Base-by-base conservation (phyloP, 768 basidiomycete species). In the Erythrobasidium yunnanense region DNA sequence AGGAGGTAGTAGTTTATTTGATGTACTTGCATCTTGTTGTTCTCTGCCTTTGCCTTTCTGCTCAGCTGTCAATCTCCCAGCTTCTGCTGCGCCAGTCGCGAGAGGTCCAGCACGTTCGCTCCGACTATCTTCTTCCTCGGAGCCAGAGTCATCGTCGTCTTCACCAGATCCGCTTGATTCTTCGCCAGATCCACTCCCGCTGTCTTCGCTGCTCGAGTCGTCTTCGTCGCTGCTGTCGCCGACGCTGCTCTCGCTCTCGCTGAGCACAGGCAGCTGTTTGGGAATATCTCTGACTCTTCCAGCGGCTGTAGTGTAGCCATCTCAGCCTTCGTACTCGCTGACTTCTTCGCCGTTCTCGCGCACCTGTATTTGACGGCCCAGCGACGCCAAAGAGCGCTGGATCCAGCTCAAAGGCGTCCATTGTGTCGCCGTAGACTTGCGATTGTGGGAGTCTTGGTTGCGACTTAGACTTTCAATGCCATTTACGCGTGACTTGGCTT, bases 21-120 rank as follows among this genome's bases (percentile, higher is more conserved):
- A 17, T 23, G 6, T 5, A 6, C 54, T 17, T 34, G 13, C n/a
- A 13, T 30, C 30, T 33, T 49, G 57, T 30, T 38, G 22, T 17
- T 20, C 53, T 17, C 42, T 58, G 4, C 29, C 54, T 65, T 66
- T 67, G 30, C 71, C 75, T 51, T 81, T 69, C 82, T 82, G 22
- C 78, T 27, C 50, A 72, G 56, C 72, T n/a, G 63, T 71, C 27
- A 52, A 82, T 85, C 30, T 42, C 72, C 13, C 62, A 62, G 22
- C 60, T 63, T 2, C n/a, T 53, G 6, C 54, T 7, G 32, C 42
- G 1, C 55, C 66, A 11, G 5, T n/a, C 2, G 49, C 66, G 34
- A 56, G 58, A 4, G 23, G 27, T 20, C 55, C 55, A 4, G 56
- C 53, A 1, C 49, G 53, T 1, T 20, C 49, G 20, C 32, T 35